Conservation (phyloP, 768 basidiomycete species). For the Suillus americanus region DNA sequence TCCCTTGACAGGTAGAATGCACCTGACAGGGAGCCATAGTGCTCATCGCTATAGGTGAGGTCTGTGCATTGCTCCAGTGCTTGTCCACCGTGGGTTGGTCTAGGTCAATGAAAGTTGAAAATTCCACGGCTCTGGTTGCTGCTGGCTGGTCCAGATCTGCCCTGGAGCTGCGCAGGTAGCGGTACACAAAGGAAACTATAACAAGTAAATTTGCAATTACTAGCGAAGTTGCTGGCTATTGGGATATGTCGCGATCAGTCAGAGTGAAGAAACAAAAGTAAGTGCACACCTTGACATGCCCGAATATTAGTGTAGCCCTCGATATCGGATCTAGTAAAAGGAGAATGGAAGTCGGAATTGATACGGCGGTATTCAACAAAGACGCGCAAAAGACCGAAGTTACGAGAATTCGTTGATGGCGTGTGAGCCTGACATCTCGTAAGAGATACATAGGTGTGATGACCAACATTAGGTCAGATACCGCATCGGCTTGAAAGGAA, state of each 20-base stretch:
- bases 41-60: background rate
- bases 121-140: background rate
- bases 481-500: constrained; percentile 18
- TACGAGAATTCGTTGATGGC: constrained; percentile 20
- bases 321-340: constrained; percentile 12
- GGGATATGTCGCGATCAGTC: background rate
- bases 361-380: constrained; percentile 19
- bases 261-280: background rate
- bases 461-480: constrained; percentile 24
- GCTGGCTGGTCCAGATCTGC: background rate
- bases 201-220: background rate
- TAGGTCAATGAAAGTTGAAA: background rate
- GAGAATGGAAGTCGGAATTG: constrained; percentile 24
- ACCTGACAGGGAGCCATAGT: background rate
- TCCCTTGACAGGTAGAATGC: no score
- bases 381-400: constrained; percentile 22
- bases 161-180: background rate
- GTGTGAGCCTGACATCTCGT: constrained; percentile 16
- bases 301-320: constrained; percentile 15
- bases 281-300: constrained; percentile 22
- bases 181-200: background rate
- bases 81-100: background rate
- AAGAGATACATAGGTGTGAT: constrained; percentile 14
- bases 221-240: background rate
- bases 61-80: background rate